Evolutionary conservation across 2,329 filamentous ascomycete genomes (phyloP), one percentile per base, ranked within the genome.

Genomic region (Nothophaeocryptopus gaeumannii): DNA sequence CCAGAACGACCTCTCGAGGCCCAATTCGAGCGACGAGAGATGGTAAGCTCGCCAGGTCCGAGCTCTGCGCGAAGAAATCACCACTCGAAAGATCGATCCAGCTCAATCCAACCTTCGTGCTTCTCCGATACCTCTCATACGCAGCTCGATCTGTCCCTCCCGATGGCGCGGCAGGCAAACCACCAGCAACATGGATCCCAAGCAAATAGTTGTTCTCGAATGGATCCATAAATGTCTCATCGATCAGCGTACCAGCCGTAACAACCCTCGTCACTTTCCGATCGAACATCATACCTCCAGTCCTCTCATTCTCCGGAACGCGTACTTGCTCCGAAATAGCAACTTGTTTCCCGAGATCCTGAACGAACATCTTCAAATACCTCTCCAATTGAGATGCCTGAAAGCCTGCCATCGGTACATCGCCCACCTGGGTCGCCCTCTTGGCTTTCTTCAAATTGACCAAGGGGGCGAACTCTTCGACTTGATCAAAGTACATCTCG

Each of bases 1-100:
- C 84, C 2, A 97, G 74, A 2, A 99, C 80, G 43, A 97, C 84
- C 67, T 99, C 93, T 38, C 86, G 80, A 1, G 93, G 90, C 13
- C 83, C 82, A 55, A 97, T 86, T 20, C 92, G 84, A 26, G 91
- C 87, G 43, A 97, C 75, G 14, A 87, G 83, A 8, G 91, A 89
- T n/a, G 88, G 78, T 4, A 99, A 73, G 47, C 84, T 83, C 42
- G 80, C 75, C 7, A 91, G 70, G 14, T 84, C 84, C 0, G 87
- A 85, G 13, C 75, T 76, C 65, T 97, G 90, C 0, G 90, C 96
- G 63, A 84, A 89, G 70, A 99, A 99, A 62, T 92, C 88, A 11
- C 93, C 93, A 2, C 93, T 99, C 8, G 93, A 96, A 20, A 97
- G 73, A 70, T 99, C 93, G 39, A 97, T 75, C 93, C 93, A 99